phyloP scores from a whole-genome alignment of 108 stramenopile genomes.

The Nannochloropsis salina region DNA sequence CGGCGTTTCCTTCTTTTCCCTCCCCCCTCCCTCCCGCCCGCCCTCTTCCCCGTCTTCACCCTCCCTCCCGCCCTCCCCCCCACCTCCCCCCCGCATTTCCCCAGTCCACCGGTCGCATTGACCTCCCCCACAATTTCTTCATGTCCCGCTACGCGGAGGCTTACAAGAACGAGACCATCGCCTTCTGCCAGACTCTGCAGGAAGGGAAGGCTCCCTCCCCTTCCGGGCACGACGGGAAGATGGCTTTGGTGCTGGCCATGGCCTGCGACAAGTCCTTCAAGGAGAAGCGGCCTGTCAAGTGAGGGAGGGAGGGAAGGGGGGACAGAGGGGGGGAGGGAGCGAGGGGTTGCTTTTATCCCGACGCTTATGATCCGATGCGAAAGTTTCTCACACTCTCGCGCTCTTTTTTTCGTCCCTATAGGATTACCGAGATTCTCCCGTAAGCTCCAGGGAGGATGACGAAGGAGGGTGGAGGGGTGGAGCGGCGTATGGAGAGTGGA shows the following conservation, averaged over 20 bases:
- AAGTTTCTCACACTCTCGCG: background rate
- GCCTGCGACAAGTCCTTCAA: conserved; percentile 47
- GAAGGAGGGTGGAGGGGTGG: background rate
- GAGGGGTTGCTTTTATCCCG: background rate
- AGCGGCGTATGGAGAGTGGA: background rate
- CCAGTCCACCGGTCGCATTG: conserved; percentile 28
- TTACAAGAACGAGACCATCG: conserved; percentile 49
- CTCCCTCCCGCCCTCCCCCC: background rate
- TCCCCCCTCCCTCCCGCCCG: too few relatives aligned
- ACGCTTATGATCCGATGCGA: background rate
- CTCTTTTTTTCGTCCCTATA: background rate
- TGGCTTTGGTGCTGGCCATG: conserved; percentile 48
- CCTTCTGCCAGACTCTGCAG: conserved; percentile 49
- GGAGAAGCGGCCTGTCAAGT: conserved; percentile 39
- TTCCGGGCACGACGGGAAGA: conserved; percentile 37
- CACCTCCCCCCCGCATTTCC: background rate
- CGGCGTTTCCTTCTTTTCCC: too few relatives aligned
- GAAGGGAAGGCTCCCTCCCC: conserved; percentile 32
- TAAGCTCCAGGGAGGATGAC: background rate
- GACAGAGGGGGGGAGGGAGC: background rate
- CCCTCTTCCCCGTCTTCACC: background rate
- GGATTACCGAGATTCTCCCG: conserved; percentile 35
- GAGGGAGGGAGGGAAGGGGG: background rate
- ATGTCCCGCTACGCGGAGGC: conserved; percentile 49
- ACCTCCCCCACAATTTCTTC: conserved; percentile 46